Conservation (phyloP, 768 basidiomycete species). For the Trametes villosa region DNA sequence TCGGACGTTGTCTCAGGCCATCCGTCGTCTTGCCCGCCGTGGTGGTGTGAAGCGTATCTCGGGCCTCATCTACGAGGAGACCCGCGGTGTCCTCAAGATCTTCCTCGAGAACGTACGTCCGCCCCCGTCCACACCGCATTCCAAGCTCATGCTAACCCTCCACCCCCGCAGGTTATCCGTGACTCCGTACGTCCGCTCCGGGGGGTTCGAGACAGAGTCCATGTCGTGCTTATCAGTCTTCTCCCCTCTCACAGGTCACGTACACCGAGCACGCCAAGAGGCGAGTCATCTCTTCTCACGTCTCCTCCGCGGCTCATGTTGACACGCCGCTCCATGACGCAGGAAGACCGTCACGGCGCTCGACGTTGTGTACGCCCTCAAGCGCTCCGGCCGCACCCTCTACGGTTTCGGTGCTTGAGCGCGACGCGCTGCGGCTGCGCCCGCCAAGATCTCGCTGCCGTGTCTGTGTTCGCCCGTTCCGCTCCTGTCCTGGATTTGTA, state of each 20-base stretch:
- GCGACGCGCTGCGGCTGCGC: neutral
- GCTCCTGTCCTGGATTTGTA: constrained; percentile 9
- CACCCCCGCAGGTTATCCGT: constrained; percentile 50
- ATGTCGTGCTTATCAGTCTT: constrained; percentile 1
- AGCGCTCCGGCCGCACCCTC: constrained; percentile 54
- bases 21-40: constrained; percentile 95
- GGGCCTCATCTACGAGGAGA: constrained; percentile 95
- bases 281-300: constrained; percentile 18
- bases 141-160: neutral
- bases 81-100: constrained; percentile 92
- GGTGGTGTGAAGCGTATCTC: constrained; percentile 98
- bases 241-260: constrained; percentile 44
- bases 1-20: constrained; percentile 45
- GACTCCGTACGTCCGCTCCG: constrained; percentile 50
- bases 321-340: neutral
- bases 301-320: neutral
- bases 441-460: neutral
- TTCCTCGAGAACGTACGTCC: constrained; percentile 84
- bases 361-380: constrained; percentile 55
- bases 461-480: neutral
- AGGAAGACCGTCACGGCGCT: constrained; percentile 50
- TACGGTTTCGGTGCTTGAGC: constrained; percentile 57
- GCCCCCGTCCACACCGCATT: neutral
- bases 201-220: neutral
- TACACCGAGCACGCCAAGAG: constrained; percentile 75